These are phyloP conservation scores for Clonostachys rhizophaga DNA, from an alignment of 2,329 filamentous ascomycete species.

Conservation along the genomic window DNA sequence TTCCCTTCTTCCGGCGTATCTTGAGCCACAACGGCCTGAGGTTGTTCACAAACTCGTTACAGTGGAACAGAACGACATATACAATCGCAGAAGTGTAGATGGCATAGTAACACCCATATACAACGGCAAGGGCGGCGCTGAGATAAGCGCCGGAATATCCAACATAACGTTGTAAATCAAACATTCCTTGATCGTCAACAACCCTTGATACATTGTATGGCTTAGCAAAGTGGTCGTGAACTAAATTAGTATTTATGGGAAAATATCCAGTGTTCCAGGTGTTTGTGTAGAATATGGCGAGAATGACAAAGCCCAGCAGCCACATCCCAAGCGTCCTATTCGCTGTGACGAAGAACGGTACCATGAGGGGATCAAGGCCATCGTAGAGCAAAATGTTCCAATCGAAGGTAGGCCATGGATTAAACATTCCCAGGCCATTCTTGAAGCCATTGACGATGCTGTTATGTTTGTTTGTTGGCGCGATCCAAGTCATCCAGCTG, in stretches of 20 bases:
- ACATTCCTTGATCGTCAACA: conserved; percentile 27
- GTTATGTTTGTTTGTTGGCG: conserved; percentile 33
- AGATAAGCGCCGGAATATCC: conserved; percentile 34
- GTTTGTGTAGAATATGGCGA: conserved; percentile 35
- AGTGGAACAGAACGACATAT: conserved; percentile 14
- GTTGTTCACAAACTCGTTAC: conserved; percentile 13
- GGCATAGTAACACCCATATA: conserved; percentile 19
- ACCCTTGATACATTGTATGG: conserved; percentile 26
- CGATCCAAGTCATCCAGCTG: conserved; percentile 53
- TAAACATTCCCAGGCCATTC: conserved; percentile 34
- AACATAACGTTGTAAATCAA: conserved; percentile 31
- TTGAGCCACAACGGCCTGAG: conserved; percentile 14
- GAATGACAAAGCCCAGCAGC: conserved; percentile 28
- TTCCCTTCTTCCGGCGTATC: conserved; percentile 9
- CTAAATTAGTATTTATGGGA: conserved; percentile 36
- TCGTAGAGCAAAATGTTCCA: conserved; percentile 32
- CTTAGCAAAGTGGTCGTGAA: conserved; percentile 34
- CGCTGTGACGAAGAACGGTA: conserved; percentile 25
- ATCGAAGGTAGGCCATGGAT: conserved; percentile 40
- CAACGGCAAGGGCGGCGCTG: conserved; percentile 12
- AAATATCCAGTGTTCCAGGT: conserved; percentile 37
- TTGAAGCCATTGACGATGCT: conserved; percentile 33
- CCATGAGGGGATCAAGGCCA: conserved; percentile 21
- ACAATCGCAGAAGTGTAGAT: conserved; percentile 18
- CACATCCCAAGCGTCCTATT: conserved; percentile 27